Evolutionary conservation across 2,329 filamentous ascomycete genomes (phyloP).

Genomic region (Balansia obtecta): DNA sequence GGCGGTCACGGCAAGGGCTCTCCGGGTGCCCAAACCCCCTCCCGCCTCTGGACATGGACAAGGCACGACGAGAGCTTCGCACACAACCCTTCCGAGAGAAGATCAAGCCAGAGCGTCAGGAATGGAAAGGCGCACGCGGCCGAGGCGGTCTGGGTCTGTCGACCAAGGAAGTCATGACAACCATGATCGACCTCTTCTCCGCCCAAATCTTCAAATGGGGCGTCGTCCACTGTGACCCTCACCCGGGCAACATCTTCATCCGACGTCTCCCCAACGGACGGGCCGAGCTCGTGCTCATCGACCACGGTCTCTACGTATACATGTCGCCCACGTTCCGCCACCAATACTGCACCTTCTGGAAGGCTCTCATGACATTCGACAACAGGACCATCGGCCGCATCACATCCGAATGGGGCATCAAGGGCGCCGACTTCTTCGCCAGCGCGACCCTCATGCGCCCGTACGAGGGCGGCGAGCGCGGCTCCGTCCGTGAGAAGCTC

Average conservation of each 20-base stretch:
- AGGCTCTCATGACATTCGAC: constrained; percentile 85
- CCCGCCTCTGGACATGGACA: constrained; percentile 32
- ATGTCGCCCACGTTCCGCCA: constrained; percentile 75
- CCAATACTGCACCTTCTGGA: constrained; percentile 88
- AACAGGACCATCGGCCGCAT: constrained; percentile 65
- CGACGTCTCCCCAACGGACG: constrained; percentile 71
- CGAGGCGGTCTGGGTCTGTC: constrained; percentile 75
- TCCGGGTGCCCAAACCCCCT: constrained; percentile 63
- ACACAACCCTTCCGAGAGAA: constrained; percentile 42
- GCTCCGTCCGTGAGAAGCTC: constrained; percentile 50
- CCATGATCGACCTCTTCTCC: constrained; percentile 92
- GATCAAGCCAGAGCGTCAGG: constrained; percentile 68
- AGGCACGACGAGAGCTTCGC: constrained; percentile 31
- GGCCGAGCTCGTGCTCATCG: constrained; percentile 86
- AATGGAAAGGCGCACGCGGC: constrained; percentile 61
- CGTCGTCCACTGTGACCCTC: constrained; percentile 88
- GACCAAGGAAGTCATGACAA: constrained; percentile 83
- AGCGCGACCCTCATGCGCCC: constrained; percentile 81
- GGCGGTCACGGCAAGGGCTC: constrained; percentile 67
- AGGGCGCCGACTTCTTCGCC: constrained; percentile 81
- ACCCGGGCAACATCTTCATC: constrained; percentile 95
- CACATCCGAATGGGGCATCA: constrained; percentile 74
- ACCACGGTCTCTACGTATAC: constrained; percentile 91
- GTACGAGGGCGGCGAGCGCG: constrained; percentile 68
- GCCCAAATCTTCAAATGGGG: constrained; percentile 98